These are phyloP conservation scores for Cryptosporidium bovis DNA, from an alignment of 169 alveolate species.

Conservation along the genomic window DNA sequence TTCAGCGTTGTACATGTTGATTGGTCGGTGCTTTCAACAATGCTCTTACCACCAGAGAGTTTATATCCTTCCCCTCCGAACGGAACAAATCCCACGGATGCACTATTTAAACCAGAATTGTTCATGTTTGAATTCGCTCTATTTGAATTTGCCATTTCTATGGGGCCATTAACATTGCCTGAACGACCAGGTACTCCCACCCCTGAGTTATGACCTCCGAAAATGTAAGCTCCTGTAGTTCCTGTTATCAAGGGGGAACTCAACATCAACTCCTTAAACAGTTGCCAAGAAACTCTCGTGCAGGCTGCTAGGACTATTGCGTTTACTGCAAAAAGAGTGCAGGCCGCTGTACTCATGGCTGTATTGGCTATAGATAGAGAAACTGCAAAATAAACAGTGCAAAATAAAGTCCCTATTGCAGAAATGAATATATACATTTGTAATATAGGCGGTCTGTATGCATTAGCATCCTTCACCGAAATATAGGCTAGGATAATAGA, in stretches of 20 bases:
- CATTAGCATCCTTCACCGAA: conserved; percentile 63
- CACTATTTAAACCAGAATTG: conserved; percentile 5
- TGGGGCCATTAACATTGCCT: conserved; percentile 3
- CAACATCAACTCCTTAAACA: conserved; percentile 69
- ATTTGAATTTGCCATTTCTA: conserved; percentile 14
- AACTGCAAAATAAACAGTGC: conserved; percentile 66
- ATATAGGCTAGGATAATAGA: conserved; percentile 66
- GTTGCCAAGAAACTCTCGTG: conserved; percentile 63
- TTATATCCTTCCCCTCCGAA: conserved; percentile 74
- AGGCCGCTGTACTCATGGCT: conserved; percentile 66
- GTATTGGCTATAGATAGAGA: conserved; percentile 63
- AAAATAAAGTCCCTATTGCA: conserved; percentile 63
- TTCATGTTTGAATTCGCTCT: conserved; percentile 4
- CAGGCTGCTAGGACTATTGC: conserved; percentile 67
- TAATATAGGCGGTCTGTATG: conserved; percentile 69
- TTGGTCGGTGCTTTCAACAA: background rate
- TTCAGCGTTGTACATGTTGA: conserved; percentile 16
- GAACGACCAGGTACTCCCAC: conserved; percentile 16
- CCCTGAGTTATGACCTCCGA: conserved; percentile 21
- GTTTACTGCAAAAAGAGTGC: conserved; percentile 57
- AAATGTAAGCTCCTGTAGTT: conserved; percentile 72
- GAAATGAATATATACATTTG: conserved; percentile 74
- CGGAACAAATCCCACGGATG: conserved; percentile 61
- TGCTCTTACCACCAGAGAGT: conserved; percentile 25
- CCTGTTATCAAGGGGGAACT: conserved; percentile 70